Evolutionary conservation across 352 stramenopile genomes (phyloP).

Genomic region (Globisporangium barbulae): DNA sequence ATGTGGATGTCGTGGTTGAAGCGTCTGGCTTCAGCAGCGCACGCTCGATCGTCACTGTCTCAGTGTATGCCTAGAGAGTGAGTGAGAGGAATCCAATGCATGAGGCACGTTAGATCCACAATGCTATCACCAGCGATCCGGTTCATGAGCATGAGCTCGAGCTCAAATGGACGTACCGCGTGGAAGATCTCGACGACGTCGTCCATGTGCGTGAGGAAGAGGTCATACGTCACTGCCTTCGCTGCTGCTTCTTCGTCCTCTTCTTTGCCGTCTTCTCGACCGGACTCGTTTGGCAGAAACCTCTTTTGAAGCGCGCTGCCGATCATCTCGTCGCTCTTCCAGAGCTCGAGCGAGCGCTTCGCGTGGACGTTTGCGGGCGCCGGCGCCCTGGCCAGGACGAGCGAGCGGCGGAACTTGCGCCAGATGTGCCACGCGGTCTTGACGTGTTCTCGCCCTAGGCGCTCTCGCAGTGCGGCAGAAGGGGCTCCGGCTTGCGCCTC

Average conservation of each 20-base stretch:
- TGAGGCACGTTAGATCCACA: not conserved
- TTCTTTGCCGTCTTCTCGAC: not conserved
- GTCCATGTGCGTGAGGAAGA: slow-evolving; percentile 36
- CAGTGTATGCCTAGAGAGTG: slow-evolving; percentile 24
- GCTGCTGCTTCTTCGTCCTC: slow-evolving; percentile 5
- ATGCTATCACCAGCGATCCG: not conserved
- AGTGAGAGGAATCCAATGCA: too few species aligned
- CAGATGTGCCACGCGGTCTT: slow-evolving; percentile 70
- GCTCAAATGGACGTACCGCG: slow-evolving; percentile 16
- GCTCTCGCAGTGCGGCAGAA: slow-evolving; percentile 28
- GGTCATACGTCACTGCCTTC: slow-evolving; percentile 34
- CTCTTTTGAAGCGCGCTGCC: slow-evolving; percentile 35
- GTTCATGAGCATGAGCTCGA: not conserved
- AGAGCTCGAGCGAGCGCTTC: slow-evolving; percentile 53
- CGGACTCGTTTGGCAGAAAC: slow-evolving; percentile 22
- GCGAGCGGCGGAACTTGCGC: slow-evolving; percentile 54
- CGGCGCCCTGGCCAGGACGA: slow-evolving; percentile 8
- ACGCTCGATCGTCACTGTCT: slow-evolving; percentile 22
- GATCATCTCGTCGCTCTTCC: slow-evolving; percentile 60
- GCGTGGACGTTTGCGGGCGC: slow-evolving; percentile 39
- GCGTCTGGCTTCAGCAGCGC: not conserved
- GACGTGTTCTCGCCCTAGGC: slow-evolving; percentile 58
- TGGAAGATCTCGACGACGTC: slow-evolving; percentile 55
- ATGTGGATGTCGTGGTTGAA: not conserved
- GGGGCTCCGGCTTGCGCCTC: not conserved